Conservation (phyloP, 768 basidiomycete genomes). For the Hortiboletus flavorubellus region DNA sequence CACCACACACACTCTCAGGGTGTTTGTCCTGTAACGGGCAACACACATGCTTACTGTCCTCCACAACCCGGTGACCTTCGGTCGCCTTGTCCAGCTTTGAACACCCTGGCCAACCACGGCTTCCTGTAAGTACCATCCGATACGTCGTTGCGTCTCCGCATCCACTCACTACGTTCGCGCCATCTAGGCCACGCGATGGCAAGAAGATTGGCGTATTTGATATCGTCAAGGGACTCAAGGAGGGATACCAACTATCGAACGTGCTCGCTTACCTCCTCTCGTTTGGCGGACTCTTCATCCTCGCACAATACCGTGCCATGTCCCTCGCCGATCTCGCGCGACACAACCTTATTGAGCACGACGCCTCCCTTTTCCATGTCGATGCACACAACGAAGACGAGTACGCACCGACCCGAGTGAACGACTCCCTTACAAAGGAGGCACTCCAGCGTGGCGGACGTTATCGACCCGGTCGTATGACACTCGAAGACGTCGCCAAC, state of each 20-base stretch:
- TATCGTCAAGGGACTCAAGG: slow-evolving; percentile 41
- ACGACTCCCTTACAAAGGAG: slow-evolving; percentile 36
- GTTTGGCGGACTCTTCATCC: slow-evolving; percentile 43
- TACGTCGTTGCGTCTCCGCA: background rate
- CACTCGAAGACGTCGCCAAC: slow-evolving; percentile 40
- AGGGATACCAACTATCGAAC: slow-evolving; percentile 50
- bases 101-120: slow-evolving; percentile 72
- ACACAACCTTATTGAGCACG: slow-evolving; percentile 54
- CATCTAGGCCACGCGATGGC: slow-evolving; percentile 50
- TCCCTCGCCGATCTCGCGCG: slow-evolving; percentile 42
- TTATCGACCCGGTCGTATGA: slow-evolving; percentile 30
- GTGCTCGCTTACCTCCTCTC: slow-evolving; percentile 47
- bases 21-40: slow-evolving; percentile 43
- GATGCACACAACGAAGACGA: slow-evolving; percentile 39
- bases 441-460: slow-evolving; percentile 34
- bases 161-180: background rate
- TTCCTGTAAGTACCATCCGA: slow-evolving; percentile 53
- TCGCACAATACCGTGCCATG: slow-evolving; percentile 35
- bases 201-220: slow-evolving; percentile 42
- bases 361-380: slow-evolving; percentile 56
- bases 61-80: slow-evolving; percentile 49
- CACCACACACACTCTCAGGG: slow-evolving; percentile 19
- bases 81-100: slow-evolving; percentile 71
- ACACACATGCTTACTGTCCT: slow-evolving; percentile 41
- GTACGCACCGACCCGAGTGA: slow-evolving; percentile 44